Evolutionary conservation across 495 filamentous ascomycete genomes (phyloP).

Genomic region (Acidomyces sp.): DNA sequence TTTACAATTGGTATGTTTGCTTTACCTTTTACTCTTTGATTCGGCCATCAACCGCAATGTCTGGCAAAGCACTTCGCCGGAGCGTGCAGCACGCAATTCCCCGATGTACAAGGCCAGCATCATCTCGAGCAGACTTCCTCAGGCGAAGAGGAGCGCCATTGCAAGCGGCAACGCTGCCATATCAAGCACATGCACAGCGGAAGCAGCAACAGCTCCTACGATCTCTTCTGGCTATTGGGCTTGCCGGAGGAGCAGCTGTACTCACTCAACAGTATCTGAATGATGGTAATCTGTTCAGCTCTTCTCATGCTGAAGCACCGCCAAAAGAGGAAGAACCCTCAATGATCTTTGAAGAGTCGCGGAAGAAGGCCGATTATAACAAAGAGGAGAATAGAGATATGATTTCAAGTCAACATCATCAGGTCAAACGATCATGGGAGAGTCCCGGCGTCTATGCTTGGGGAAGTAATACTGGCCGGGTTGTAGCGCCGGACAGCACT

Average conservation of each 20-base stretch:
- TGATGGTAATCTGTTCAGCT: slow-evolving; percentile 18
- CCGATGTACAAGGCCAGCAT: slow-evolving; percentile 11
- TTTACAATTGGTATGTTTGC: too few relatives aligned
- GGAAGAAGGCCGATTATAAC: slow-evolving; percentile 35
- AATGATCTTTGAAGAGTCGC: slow-evolving; percentile 47
- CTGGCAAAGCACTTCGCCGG: slow-evolving; percentile 9
- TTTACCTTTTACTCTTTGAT: too few relatives aligned
- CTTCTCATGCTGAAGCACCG: slow-evolving; percentile 36
- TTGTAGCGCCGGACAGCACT: slow-evolving; percentile 66
- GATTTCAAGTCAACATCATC: slow-evolving; percentile 63
- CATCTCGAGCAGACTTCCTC: slow-evolving; percentile 13
- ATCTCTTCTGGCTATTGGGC: slow-evolving; percentile 11
- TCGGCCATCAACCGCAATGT: too few relatives aligned
- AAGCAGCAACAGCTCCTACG: slow-evolving; percentile 16
- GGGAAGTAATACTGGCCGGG: slow-evolving; percentile 77
- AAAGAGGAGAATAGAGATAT: slow-evolving; percentile 59
- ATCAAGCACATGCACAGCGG: slow-evolving; percentile 4
- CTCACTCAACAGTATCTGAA: slow-evolving; percentile 16
- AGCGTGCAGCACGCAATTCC: slow-evolving; percentile 5
- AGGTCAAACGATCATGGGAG: slow-evolving; percentile 79
- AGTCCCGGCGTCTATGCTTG: slow-evolving; percentile 85
- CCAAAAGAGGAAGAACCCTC: slow-evolving; percentile 30
- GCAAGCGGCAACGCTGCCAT: slow-evolving; percentile 6
- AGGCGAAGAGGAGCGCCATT: slow-evolving; percentile 1
- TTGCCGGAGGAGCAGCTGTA: slow-evolving; percentile 14